A percentile compares a stretch with the other conserved stretches of the same genome.
phyloP scores from a whole-genome alignment of 768 basidiomycete species.

The Coprinopsis strossmayeri region DNA sequence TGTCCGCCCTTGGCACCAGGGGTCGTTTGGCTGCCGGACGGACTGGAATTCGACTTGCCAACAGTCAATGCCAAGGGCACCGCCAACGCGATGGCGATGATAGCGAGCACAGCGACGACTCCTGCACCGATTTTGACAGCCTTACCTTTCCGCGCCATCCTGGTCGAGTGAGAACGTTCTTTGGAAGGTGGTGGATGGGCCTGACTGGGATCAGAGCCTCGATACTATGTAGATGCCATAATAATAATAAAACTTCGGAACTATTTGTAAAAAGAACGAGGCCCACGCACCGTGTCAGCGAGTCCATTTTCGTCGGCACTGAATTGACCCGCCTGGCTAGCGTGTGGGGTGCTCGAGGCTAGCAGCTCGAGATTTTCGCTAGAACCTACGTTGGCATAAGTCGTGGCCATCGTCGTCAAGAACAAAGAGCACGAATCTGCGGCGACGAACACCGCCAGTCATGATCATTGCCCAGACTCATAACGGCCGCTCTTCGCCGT shows the following conservation, averaged over 20 bases:
- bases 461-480: too few species aligned
- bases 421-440: neutral
- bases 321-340: too few species aligned
- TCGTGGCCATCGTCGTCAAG: neutral
- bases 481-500: too few species aligned
- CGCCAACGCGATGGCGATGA: slow-evolving; percentile 41
- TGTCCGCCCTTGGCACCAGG: slow-evolving; percentile 7
- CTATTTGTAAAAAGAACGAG: too few species aligned
- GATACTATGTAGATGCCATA: too few species aligned
- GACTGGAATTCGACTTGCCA: slow-evolving; percentile 16
- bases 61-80: slow-evolving; percentile 23
- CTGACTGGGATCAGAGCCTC: too few species aligned
- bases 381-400: neutral
- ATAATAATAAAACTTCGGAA: too few species aligned
- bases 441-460: too few species aligned
- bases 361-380: neutral
- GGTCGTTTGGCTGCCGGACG: slow-evolving; percentile 3
- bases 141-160: slow-evolving; percentile 14
- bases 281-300: neutral
- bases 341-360: neutral
- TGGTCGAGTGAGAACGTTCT: neutral
- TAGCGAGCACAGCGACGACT: slow-evolving; percentile 30
- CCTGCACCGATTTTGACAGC: slow-evolving; percentile 22
- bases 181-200: neutral
- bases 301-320: neutral